Percentiles rank a stretch among this genome's conserved stretches.
These are phyloP conservation scores for Hypomontagnella monticulosa DNA, from an alignment of 495 filamentous ascomycete species.

Conservation along the genomic window DNA sequence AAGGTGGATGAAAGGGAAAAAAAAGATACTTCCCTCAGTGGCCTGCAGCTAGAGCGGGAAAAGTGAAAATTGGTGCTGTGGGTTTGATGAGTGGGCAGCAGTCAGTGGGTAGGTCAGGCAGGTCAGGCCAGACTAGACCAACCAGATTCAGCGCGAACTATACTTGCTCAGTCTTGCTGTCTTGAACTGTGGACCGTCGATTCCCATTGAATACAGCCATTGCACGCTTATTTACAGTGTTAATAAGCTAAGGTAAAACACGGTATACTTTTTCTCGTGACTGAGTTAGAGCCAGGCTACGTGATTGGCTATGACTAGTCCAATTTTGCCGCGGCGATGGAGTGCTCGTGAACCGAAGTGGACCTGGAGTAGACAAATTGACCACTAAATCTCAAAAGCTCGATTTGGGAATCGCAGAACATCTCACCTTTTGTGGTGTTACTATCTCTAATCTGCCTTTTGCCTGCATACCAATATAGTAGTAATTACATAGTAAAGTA, in stretches of 20 bases:
- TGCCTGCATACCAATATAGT: no score
- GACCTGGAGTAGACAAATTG: slow-evolving; percentile 25
- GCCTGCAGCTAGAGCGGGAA: slow-evolving; percentile 49
- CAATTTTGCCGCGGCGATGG: slow-evolving; percentile 40
- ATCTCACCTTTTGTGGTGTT: slow-evolving; percentile 1
- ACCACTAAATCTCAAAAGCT: slow-evolving; percentile 24
- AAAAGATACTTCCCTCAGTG: slow-evolving; percentile 44
- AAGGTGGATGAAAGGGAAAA: slow-evolving; percentile 45
- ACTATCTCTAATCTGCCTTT: no score
- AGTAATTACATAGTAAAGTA: no score
- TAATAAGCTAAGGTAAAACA: neutral
- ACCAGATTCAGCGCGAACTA: slow-evolving; percentile 4
- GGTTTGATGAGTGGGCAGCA: slow-evolving; percentile 9
- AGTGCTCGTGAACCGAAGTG: slow-evolving; percentile 27
- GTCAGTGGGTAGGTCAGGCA: slow-evolving; percentile 27
- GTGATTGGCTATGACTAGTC: slow-evolving; percentile 24
- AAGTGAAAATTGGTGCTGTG: slow-evolving; percentile 39
- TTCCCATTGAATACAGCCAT: slow-evolving; percentile 8
- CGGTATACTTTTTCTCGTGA: slow-evolving; percentile 26
- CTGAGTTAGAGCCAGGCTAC: neutral
- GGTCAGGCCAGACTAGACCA: slow-evolving; percentile 13
- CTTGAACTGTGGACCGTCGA: slow-evolving; percentile 19
- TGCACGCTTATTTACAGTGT: slow-evolving; percentile 6
- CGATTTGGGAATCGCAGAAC: slow-evolving; percentile 25
- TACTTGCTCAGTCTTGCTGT: neutral